phyloP scores from a whole-genome alignment of 352 stramenopile species.

The Globisporangium camurandrum region DNA sequence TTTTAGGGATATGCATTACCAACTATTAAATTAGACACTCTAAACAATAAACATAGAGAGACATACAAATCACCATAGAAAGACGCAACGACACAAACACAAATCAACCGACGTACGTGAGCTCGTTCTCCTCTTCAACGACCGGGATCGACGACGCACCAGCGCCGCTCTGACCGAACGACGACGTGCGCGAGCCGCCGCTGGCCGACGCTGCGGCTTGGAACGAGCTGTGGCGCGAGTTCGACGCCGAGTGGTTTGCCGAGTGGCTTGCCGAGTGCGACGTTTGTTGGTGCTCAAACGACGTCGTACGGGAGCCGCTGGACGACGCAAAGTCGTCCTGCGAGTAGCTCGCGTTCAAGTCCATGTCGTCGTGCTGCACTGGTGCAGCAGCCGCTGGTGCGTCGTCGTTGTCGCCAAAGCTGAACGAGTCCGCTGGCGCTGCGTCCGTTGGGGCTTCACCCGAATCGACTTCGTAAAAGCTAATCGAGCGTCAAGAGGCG shows the following conservation, averaged over 20 bases:
- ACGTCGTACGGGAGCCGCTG: constrained; percentile 10
- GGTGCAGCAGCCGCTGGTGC: constrained; percentile 9
- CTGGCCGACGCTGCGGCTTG: constrained; percentile 10
- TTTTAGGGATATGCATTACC: too few species aligned
- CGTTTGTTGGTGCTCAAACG: constrained; percentile 13
- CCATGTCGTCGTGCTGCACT: too few species aligned
- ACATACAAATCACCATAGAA: too few species aligned
- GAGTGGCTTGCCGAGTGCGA: neutral
- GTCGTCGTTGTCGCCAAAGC: constrained; percentile 5
- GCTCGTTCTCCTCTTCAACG: constrained; percentile 63
- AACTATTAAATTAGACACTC: too few species aligned
- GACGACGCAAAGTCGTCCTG: constrained; percentile 17
- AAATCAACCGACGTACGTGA: constrained; percentile 67
- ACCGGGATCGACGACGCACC: constrained; percentile 26
- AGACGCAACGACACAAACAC: too few species aligned
- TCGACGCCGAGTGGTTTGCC: neutral
- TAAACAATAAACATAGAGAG: too few species aligned
- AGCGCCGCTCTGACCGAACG: constrained; percentile 10
- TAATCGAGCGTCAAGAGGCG: too few species aligned
- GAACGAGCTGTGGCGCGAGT: constrained; percentile 19
- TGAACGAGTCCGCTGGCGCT: constrained; percentile 3
- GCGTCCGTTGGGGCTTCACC: constrained; percentile 15
- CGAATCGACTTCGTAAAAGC: constrained; percentile 62
- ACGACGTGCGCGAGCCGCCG: constrained; percentile 11
- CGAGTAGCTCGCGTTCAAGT: constrained; percentile 16